These are phyloP conservation scores for Fusarium graminum DNA, from an alignment of 2,329 filamentous ascomycete species.

Conservation along the genomic window DNA sequence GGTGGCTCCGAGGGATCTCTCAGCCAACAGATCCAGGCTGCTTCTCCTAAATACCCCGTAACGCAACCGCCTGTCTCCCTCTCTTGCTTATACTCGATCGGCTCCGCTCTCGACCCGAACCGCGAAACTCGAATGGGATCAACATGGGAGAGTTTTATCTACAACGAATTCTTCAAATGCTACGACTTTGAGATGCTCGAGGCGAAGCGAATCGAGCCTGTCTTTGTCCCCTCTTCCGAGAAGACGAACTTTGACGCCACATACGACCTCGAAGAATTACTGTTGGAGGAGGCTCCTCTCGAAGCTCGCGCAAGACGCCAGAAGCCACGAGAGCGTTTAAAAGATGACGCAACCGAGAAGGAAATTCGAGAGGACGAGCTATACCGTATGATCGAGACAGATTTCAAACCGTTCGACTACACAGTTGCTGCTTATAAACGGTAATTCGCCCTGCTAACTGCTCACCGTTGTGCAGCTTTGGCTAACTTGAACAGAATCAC, in stretches of 20 bases:
- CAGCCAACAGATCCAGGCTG: slow-evolving; percentile 83
- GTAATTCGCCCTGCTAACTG: slow-evolving; percentile 59
- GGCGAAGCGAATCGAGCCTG: slow-evolving; percentile 86
- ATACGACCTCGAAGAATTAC: slow-evolving; percentile 93
- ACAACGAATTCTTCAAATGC: slow-evolving; percentile 88
- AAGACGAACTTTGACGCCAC: slow-evolving; percentile 99
- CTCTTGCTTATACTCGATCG: slow-evolving; percentile 89
- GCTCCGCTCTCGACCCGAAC: slow-evolving; percentile 84
- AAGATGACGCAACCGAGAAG: slow-evolving; percentile 93
- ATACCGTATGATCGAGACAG: slow-evolving; percentile 91
- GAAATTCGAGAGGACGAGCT: slow-evolving; percentile 96
- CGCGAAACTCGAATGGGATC: slow-evolving; percentile 85
- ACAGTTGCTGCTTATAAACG: slow-evolving; percentile 83
- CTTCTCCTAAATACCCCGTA: slow-evolving; percentile 87
- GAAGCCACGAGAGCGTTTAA: slow-evolving; percentile 90
- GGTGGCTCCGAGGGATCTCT: slow-evolving; percentile 86
- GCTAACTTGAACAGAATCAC: slow-evolving; percentile 56
- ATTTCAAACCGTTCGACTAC: slow-evolving; percentile 97
- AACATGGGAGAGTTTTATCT: slow-evolving; percentile 85
- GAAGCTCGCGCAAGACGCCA: slow-evolving; percentile 93
- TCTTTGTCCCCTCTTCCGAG: slow-evolving; percentile 93
- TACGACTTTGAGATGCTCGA: slow-evolving; percentile 89
- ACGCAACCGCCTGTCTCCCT: slow-evolving; percentile 92
- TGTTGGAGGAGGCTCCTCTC: slow-evolving; percentile 93
- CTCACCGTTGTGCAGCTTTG: background rate